Evolutionary conservation across 176 grass and related monocot genomes (phyloP).

Genomic region (Elymus sibiricus): DNA sequence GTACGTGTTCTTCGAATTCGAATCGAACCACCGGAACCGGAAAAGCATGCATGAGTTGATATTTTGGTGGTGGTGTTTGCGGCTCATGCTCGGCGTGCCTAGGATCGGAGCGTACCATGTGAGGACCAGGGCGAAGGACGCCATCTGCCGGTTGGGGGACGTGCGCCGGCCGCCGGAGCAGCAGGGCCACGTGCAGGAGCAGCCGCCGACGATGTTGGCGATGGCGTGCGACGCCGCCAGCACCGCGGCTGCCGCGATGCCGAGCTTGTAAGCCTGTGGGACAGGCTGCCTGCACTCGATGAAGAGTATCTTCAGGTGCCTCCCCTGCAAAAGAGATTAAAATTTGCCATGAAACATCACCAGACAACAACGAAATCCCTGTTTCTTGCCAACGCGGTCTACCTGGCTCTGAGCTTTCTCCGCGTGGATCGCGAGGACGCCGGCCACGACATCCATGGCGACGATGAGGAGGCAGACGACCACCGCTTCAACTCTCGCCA

Average conservation of each 20-base stretch:
- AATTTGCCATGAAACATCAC: background rate
- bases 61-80: background rate
- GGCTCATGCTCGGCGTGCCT: background rate
- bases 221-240: constrained; percentile 63
- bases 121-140: constrained; percentile 47
- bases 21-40: background rate
- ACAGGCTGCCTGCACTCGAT: constrained; percentile 85
- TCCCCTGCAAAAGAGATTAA: constrained; percentile 28
- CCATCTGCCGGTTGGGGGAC: constrained; percentile 59
- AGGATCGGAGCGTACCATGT: constrained; percentile 46
- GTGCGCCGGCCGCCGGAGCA: constrained; percentile 41
- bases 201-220: constrained; percentile 69
- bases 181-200: constrained; percentile 46
- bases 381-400: background rate
- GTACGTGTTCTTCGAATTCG: background rate
- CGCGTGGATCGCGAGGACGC: constrained; percentile 70
- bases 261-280: constrained; percentile 72
- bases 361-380: background rate
- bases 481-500: constrained; percentile 62
- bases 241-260: constrained; percentile 62
- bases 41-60: background rate
- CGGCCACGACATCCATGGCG: constrained; percentile 64
- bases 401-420: constrained; percentile 81
- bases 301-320: constrained; percentile 53
- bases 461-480: constrained; percentile 71